Percentiles rank a stretch among this genome's conserved stretches.
phyloP scores from a whole-genome alignment of 306 rosid species.

The Crataegus laevigata region DNA sequence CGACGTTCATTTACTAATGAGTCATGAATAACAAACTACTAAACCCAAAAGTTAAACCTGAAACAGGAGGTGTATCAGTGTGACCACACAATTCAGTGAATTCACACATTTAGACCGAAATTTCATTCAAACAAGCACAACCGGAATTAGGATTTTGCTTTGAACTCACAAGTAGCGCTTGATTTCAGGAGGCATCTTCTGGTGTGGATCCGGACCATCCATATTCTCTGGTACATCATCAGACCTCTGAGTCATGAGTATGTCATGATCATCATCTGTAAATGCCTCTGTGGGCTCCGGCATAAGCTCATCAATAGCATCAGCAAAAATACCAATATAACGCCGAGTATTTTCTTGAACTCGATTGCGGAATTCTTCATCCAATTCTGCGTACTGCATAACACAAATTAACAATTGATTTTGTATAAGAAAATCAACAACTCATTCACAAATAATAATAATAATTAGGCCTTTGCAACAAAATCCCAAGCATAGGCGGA shows the following conservation, averaged over 20 bases:
- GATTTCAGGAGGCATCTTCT: conserved; percentile 92
- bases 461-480: background rate
- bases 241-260: conserved; percentile 88
- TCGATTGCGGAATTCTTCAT: conserved; percentile 76
- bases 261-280: conserved; percentile 87
- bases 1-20: too few species aligned
- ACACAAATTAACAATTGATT: background rate
- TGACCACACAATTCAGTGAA: background rate
- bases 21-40: too few species aligned
- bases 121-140: background rate
- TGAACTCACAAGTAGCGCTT: conserved; percentile 75
- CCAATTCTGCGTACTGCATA: conserved; percentile 64
- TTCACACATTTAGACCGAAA: background rate
- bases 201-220: conserved; percentile 74
- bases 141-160: background rate
- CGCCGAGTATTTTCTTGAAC: conserved; percentile 81
- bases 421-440: background rate
- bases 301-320: conserved; percentile 80
- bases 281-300: conserved; percentile 82
- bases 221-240: conserved; percentile 69
- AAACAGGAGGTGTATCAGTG: background rate
- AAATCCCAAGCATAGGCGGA: background rate
- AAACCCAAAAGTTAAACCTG: background rate
- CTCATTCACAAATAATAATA: background rate
- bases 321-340: conserved; percentile 66